Conservation (phyloP, 805 yeast species). For the Starmerella bombi region DNA sequence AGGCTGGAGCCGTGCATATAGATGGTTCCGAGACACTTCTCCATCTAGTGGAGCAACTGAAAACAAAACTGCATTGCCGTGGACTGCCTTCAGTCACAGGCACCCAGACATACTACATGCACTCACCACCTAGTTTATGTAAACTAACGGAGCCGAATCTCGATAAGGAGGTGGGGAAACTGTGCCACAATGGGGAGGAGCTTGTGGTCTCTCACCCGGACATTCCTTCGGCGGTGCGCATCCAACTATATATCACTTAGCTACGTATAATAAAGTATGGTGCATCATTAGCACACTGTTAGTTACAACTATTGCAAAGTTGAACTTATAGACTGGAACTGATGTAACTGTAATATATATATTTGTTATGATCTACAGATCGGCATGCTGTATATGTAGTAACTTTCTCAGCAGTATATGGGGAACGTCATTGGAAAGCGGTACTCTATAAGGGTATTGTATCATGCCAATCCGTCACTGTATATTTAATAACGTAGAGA, state of each 20-base stretch:
- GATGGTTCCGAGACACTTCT: conserved; percentile 27
- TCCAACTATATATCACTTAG: conserved; percentile 12
- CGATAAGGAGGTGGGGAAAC: conserved; percentile 24
- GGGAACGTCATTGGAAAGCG: too few species aligned
- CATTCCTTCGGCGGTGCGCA: conserved; percentile 31
- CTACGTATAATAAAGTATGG: too few species aligned
- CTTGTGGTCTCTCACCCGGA: conserved; percentile 40
- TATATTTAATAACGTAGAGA: too few species aligned
- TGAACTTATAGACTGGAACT: too few species aligned
- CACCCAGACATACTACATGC: conserved; percentile 33
- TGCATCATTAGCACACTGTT: too few species aligned
- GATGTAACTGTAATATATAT: too few species aligned
- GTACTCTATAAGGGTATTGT: too few species aligned
- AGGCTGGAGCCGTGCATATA: conserved; percentile 18
- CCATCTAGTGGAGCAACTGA: conserved; percentile 34
- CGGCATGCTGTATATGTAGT: too few species aligned
- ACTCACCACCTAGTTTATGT: conserved; percentile 37
- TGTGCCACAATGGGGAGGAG: conserved; percentile 37
- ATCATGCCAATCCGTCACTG: too few species aligned
- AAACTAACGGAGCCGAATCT: conserved; percentile 37
- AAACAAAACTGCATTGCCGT: conserved; percentile 25
- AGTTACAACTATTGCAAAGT: too few species aligned
- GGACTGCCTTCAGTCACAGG: conserved; percentile 35
- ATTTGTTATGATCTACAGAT: too few species aligned
- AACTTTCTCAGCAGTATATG: too few species aligned